Evolutionary conservation across 2,329 filamentous ascomycete genomes (phyloP).

Genomic region (Epichloe aotearoae): DNA sequence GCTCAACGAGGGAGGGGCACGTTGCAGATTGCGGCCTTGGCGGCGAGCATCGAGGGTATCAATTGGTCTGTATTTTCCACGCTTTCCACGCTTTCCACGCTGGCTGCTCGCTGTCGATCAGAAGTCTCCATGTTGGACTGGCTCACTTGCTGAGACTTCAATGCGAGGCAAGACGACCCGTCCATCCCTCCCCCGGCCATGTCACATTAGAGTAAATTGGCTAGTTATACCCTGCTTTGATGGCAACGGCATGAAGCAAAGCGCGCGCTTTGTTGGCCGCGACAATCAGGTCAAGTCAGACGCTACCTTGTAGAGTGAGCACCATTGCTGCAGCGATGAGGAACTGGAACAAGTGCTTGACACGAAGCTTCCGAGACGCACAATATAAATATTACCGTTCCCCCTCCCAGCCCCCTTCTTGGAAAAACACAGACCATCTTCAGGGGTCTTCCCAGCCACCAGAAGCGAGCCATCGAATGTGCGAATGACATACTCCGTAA

Average conservation of each 20-base stretch:
- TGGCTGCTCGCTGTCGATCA: no score
- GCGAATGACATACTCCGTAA: no score
- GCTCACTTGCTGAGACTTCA: no score
- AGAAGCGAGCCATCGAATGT: background rate
- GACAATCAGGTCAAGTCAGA: background rate
- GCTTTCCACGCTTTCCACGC: no score
- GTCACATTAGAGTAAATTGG: no score
- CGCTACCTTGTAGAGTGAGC: background rate
- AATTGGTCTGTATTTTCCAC: background rate
- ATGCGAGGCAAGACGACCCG: no score
- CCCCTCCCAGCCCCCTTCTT: background rate
- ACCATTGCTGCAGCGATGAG: background rate
- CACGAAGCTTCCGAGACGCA: background rate
- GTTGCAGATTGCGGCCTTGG: no score
- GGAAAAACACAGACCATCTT: background rate
- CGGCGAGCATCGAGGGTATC: no score
- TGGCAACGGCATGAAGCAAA: background rate
- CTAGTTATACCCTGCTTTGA: no score
- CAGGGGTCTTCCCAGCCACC: background rate
- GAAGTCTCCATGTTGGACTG: no score
- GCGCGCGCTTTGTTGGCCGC: background rate
- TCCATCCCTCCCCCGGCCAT: no score
- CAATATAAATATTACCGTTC: background rate
- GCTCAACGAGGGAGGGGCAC: constrained; percentile 4
- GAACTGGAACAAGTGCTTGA: no score